phyloP scores from a whole-genome alignment of 441 rosid genomes.

The Gossypium trilobum region DNA sequence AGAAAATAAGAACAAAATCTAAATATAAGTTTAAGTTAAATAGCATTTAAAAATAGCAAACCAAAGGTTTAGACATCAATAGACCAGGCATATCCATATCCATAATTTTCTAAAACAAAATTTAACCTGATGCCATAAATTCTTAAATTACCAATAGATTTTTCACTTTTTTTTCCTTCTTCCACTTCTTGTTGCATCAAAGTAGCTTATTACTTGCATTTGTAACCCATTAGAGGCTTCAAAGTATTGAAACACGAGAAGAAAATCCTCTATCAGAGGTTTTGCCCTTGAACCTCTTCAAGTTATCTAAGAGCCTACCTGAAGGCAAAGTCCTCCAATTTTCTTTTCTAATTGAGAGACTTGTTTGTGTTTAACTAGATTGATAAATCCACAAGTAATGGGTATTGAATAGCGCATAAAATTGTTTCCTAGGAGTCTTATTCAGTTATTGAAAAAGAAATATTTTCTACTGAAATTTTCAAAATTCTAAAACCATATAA shows the following conservation, averaged over 20 bases:
- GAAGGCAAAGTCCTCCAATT: not conserved
- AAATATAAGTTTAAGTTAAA: not conserved
- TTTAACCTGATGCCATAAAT: not conserved
- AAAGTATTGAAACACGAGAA: not conserved
- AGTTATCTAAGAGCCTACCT: not conserved
- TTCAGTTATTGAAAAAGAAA: not conserved
- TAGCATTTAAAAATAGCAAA: not conserved
- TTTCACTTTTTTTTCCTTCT: not conserved
- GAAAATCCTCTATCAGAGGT: not conserved
- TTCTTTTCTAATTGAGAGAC: not conserved
- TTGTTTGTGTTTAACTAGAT: not conserved
- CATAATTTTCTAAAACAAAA: slow-evolving; percentile 5
- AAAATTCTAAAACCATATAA: not conserved
- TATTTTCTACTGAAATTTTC: not conserved
- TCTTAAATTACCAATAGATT: not conserved
- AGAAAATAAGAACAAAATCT: not conserved
- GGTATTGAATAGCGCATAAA: not conserved
- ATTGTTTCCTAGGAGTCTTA: not conserved
- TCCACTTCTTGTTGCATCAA: not conserved
- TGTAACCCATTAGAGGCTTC: not conserved
- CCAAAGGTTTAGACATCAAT: not conserved
- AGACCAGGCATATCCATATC: not conserved
- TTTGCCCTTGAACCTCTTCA: not conserved
- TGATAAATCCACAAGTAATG: not conserved
- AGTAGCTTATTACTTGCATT: not conserved